Conservation (phyloP, 192 early-diverging fungal genomes). For the Backusella liffmaniae region DNA sequence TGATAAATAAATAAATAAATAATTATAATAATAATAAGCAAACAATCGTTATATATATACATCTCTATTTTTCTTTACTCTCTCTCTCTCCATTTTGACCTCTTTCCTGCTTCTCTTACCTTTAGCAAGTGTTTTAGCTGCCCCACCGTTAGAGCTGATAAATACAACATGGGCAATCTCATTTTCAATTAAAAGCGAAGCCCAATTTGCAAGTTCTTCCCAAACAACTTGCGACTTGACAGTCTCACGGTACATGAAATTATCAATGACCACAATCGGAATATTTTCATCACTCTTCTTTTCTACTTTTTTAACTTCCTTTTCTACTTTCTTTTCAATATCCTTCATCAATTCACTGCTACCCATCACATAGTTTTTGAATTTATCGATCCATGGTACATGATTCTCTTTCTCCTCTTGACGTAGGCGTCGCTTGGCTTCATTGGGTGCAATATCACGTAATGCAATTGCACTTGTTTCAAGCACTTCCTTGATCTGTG, state of each 20-base stretch:
- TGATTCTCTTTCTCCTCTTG: slow-evolving; percentile 12
- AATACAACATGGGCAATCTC: slow-evolving; percentile 91
- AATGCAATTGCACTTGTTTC: slow-evolving; percentile 78
- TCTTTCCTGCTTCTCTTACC: slow-evolving; percentile 40
- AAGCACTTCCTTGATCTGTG: slow-evolving; percentile 81
- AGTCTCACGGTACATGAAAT: slow-evolving; percentile 76
- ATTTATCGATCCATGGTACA: neutral
- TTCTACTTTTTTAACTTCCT: slow-evolving; percentile 28
- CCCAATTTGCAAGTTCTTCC: slow-evolving; percentile 83
- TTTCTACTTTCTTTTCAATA: slow-evolving; percentile 19
- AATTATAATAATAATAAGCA: too few species aligned
- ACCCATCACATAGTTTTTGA: neutral
- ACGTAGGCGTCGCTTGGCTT: neutral
- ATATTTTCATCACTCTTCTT: slow-evolving; percentile 52
- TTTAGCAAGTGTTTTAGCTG: slow-evolving; percentile 67
- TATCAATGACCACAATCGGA: slow-evolving; percentile 91
- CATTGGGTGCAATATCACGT: slow-evolving; percentile 48
- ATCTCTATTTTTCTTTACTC: neutral
- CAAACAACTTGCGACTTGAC: slow-evolving; percentile 60
- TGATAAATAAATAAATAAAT: neutral
- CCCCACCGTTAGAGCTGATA: slow-evolving; percentile 70
- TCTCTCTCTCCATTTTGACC: neutral
- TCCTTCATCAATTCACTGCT: slow-evolving; percentile 4
- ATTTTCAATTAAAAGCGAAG: slow-evolving; percentile 78
- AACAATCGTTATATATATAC: neutral